A percentile compares a stretch with the other conserved stretches of the same genome.
Evolutionary conservation across 2,329 filamentous ascomycete species (phyloP).

Genomic region (Leptosphaerulina australis): DNA sequence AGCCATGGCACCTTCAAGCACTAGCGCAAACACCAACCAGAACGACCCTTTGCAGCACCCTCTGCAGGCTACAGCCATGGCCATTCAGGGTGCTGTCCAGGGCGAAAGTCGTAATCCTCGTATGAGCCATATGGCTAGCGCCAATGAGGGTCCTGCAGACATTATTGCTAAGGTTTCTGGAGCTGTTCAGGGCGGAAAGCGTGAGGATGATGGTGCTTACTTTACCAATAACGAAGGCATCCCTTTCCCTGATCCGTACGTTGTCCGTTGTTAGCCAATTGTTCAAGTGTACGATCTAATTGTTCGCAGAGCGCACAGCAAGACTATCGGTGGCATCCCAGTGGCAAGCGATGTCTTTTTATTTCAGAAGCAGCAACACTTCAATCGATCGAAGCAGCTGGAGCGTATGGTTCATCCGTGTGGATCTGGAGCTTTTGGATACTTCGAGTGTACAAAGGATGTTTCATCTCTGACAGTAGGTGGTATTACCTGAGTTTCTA

Average conservation of each 20-base stretch:
- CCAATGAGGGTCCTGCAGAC: slow-evolving; percentile 60
- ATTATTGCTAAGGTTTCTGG: slow-evolving; percentile 60
- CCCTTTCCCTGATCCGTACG: slow-evolving; percentile 57
- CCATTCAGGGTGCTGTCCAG: slow-evolving; percentile 48
- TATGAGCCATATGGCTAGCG: slow-evolving; percentile 48
- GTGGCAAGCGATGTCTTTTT: slow-evolving; percentile 59
- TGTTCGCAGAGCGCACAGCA: slow-evolving; percentile 52
- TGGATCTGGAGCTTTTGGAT: slow-evolving; percentile 54
- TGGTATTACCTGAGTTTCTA: not conserved
- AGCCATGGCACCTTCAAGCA: slow-evolving; percentile 30
- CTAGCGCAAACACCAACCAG: slow-evolving; percentile 41
- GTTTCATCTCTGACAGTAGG: slow-evolving; percentile 42
- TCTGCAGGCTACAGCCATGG: slow-evolving; percentile 50
- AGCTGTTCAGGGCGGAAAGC: slow-evolving; percentile 53
- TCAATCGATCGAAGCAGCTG: slow-evolving; percentile 62
- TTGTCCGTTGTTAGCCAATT: not conserved
- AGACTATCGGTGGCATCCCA: slow-evolving; percentile 60
- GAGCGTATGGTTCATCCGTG: slow-evolving; percentile 53
- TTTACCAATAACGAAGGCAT: slow-evolving; percentile 63
- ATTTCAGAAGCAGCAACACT: slow-evolving; percentile 62
- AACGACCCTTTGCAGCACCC: slow-evolving; percentile 49
- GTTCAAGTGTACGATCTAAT: slow-evolving; percentile 2
- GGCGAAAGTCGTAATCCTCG: slow-evolving; percentile 50
- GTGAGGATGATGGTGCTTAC: slow-evolving; percentile 58
- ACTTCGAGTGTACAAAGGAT: slow-evolving; percentile 54